Conservation (phyloP, 176 grass and related monocot genomes). For the Aegilops tauschii region DNA sequence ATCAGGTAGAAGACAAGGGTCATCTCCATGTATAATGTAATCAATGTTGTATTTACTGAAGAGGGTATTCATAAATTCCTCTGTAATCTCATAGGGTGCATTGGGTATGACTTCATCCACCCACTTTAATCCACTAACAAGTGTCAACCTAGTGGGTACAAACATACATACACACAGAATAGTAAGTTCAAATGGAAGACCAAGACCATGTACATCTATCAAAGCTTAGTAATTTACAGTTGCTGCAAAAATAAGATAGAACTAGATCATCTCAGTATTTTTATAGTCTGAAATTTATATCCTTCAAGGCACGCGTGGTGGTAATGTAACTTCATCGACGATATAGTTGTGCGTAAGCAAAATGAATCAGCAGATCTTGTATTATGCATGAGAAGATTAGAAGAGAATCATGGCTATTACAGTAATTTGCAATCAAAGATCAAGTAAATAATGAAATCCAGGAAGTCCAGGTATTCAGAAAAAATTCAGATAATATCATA, state of each 20-base stretch:
- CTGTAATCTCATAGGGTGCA: constrained; percentile 83
- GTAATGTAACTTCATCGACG: background rate
- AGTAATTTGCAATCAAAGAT: background rate
- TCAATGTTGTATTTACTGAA: constrained; percentile 89
- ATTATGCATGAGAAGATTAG: background rate
- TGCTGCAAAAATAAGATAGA: background rate
- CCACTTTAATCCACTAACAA: constrained; percentile 90
- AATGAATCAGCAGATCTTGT: background rate
- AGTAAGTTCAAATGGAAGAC: background rate
- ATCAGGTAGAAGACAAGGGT: constrained; percentile 87
- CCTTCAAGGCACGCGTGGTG: background rate
- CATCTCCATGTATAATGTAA: constrained; percentile 92
- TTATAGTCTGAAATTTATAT: constrained; percentile 1
- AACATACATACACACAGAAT: background rate
- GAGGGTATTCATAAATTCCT: constrained; percentile 89
- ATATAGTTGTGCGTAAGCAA: background rate
- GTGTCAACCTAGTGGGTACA: constrained; percentile 58
- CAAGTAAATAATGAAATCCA: background rate
- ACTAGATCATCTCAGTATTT: background rate
- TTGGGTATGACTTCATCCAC: constrained; percentile 83
- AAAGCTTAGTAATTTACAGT: background rate
- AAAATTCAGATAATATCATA: background rate
- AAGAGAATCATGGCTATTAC: background rate
- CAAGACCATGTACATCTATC: background rate
- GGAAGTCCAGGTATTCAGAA: background rate